Conservation (phyloP, 2,329 filamentous ascomycete genomes). For the Fusarium siculi region DNA sequence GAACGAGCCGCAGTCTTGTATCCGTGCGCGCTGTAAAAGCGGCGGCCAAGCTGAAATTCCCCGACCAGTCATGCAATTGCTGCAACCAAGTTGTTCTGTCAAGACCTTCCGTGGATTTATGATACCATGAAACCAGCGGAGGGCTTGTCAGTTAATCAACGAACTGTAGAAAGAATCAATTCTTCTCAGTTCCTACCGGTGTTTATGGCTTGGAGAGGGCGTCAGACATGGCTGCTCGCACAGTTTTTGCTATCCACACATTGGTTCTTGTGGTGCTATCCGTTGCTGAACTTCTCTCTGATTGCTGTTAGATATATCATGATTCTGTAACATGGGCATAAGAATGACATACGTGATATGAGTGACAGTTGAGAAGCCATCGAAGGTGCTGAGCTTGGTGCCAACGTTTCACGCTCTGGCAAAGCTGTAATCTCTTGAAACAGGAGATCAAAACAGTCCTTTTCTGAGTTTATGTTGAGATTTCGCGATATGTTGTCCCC, state of each 20-base stretch:
- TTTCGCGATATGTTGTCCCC: neutral
- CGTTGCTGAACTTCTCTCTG: neutral
- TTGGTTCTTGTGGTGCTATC: conserved; percentile 41
- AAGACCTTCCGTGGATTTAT: no score
- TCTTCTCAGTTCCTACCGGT: no score
- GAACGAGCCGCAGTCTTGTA: neutral
- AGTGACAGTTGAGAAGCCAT: conserved; percentile 12
- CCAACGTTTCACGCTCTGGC: conserved; percentile 39
- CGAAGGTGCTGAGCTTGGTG: conserved; percentile 5
- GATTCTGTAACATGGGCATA: accelerated
- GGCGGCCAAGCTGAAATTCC: neutral
- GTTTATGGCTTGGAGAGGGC: conserved; percentile 35
- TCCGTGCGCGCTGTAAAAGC: neutral
- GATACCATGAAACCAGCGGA: neutral
- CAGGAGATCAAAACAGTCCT: conserved; percentile 41
- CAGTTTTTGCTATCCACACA: conserved; percentile 47
- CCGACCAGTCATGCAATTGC: neutral
- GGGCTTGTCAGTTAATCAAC: neutral
- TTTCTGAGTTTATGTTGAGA: conserved; percentile 39
- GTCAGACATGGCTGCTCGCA: conserved; percentile 45
- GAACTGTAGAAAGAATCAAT: no score
- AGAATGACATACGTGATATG: conserved; percentile 17
- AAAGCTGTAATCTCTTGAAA: conserved; percentile 40
- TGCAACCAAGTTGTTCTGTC: neutral
- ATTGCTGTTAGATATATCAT: neutral